phyloP scores from a whole-genome alignment of 352 stramenopile species.

The Pythium grandisporangium region DNA sequence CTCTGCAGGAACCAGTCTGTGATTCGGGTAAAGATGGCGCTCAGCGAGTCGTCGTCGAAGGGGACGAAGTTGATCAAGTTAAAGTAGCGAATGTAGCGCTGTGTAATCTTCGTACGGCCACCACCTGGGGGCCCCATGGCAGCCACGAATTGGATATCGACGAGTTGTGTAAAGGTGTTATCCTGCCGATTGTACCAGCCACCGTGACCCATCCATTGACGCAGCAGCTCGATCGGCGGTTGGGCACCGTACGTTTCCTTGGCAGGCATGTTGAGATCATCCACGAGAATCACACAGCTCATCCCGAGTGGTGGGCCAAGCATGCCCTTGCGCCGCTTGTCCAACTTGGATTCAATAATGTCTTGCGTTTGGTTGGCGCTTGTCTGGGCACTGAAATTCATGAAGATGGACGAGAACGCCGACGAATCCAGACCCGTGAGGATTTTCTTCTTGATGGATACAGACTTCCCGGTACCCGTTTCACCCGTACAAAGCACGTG shows the following conservation, averaged over 20 bases:
- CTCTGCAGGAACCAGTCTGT: constrained; percentile 85
- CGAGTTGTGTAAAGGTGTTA: constrained; percentile 88
- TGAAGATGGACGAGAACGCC: constrained; percentile 81
- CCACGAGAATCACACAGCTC: constrained; percentile 90
- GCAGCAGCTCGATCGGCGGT: constrained; percentile 88
- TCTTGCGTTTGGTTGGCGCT: constrained; percentile 92
- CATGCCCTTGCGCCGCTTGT: constrained; percentile 91
- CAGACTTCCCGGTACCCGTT: constrained; percentile 91
- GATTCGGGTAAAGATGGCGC: constrained; percentile 85
- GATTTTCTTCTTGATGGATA: constrained; percentile 92
- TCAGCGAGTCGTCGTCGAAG: constrained; percentile 84
- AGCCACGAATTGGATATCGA: constrained; percentile 90
- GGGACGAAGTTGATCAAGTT: constrained; percentile 92
- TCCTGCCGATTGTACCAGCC: constrained; percentile 94
- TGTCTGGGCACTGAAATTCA: constrained; percentile 92
- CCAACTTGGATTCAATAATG: constrained; percentile 91
- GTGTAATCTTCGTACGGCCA: constrained; percentile 87
- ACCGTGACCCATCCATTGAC: constrained; percentile 92
- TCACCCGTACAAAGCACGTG: constrained; percentile 89
- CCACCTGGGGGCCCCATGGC: constrained; percentile 90
- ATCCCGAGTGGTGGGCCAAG: constrained; percentile 85
- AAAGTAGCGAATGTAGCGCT: constrained; percentile 91
- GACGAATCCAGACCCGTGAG: constrained; percentile 63
- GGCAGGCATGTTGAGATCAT: constrained; percentile 93
- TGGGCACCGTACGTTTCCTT: constrained; percentile 93